Base-by-base conservation (phyloP, 2,329 filamentous ascomycete species). In the Diplodia scrobiculata region DNA sequence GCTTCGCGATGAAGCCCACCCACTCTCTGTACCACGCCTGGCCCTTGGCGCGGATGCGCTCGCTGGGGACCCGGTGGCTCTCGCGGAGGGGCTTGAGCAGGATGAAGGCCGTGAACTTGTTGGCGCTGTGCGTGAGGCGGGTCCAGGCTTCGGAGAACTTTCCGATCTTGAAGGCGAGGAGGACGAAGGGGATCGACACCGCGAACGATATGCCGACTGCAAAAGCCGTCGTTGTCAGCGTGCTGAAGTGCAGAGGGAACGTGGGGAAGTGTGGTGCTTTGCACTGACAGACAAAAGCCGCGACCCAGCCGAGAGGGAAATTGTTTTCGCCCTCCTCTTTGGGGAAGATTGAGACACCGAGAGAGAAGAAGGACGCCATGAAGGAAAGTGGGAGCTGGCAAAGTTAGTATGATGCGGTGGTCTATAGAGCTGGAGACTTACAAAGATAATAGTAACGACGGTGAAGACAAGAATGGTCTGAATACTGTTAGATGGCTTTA, bases 381-480 rank as follows among this genome's bases (percentile, higher is more conserved):
- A 86, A 86, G 0, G 80, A 82, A 3, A 86, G 69, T 0, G 84
- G 84, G 7, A 62, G 58, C 41, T 45, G 21, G 21, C 21, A 21
- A 21, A 21, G 21, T 21, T 21, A 21, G 21, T 21, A 21, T 21
- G 21, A 21, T 21, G 21, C 21, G 21, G 1, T 21, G 21, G 21
- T 21, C 21, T 21, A 21, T 21, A 21, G 21, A 21, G 1, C 21
- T 11, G 2, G 41, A 9, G 6, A 45, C 50, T 2, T 0, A 86
- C 74, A 72, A 86, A 86, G 29, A 86, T 78, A 66, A 86, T 85
- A 0, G 84, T 86, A 2, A 86, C 84, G 53, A 86, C 82, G 3
- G 84, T 86, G 70, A 86, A 86, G 7, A 86, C 82, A 81, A 86
- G 83, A 68, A 86, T 82, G 0, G 83, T 85, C 66, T 83, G 83